Evolutionary conservation across 768 basidiomycete genomes (phyloP), one percentile per base, ranked within the genome.

Genomic region (Albatrellus ellisii): DNA sequence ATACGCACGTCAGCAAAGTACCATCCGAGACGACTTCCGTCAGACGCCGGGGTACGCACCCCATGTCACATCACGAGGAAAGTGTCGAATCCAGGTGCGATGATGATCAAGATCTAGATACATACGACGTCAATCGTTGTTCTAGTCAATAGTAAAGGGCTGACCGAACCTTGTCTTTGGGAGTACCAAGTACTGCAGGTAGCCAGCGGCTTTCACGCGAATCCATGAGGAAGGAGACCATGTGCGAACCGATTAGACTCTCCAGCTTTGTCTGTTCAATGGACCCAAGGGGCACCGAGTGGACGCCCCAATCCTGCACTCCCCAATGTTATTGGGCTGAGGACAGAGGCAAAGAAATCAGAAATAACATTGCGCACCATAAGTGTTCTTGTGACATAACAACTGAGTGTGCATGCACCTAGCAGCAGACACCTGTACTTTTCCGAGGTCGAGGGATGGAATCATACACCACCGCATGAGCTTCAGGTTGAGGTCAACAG

Each of bases 21-120:
- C 56, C 94, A 99, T 4, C 95, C 92, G 26, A 99, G 63, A 9
- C 70, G 58, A 11, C 24, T 28, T 10, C 54, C 54, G 11, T 62
- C 61, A 22, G 63, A 46, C 9, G 51, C 50, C 12, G 54, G 55
- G 44, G 49, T 56, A 5, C 81, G 73, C 4, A 79, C 69, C 3
- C 92, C 94, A 54, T 97, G 94, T 1, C 94, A 75, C 92, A 97
- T 97, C 11, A 97, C 94, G 29, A 99, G 73, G 65, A 79, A 98
- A 0, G 85, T 86, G 48, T 98, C 95, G 54, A 98, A 99, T 0
- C 94, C 94, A 4, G 97, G 65, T 0, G 95, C 94, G 0, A 86
- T 87, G 51, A 97, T 97, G 57, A 98, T 68, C 2, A 98, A 82
- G 44, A 95, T 81, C 84, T 91, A 46, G 12, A 21, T 17, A 32